Conservation (phyloP, 495 filamentous ascomycete genomes). For the Hyaloscypha variabilis region DNA sequence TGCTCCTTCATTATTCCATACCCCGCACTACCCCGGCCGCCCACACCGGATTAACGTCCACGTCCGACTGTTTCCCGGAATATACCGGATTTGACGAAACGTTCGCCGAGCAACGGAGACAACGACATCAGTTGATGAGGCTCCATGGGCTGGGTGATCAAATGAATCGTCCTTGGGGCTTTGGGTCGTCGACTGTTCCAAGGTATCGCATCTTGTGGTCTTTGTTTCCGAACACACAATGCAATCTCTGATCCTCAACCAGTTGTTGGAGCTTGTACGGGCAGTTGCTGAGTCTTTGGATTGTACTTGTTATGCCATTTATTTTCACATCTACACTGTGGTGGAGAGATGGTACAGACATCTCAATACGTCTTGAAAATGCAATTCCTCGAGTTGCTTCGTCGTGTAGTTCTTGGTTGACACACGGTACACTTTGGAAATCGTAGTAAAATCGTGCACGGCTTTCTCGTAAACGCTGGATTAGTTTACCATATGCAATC, state of each 20-base stretch:
- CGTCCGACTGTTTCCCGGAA: too few relatives aligned
- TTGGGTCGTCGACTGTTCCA: too few relatives aligned
- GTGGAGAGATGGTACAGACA: background rate
- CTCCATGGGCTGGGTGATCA: too few relatives aligned
- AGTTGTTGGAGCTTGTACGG: conserved; percentile 19
- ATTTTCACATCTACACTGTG: conserved; percentile 13
- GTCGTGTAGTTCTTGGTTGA: background rate
- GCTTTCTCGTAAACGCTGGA: background rate
- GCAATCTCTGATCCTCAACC: conserved; percentile 18
- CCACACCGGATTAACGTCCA: too few relatives aligned
- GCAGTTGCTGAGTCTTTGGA: conserved; percentile 22
- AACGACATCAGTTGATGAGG: too few relatives aligned
- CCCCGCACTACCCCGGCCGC: too few relatives aligned
- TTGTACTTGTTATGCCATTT: conserved; percentile 10
- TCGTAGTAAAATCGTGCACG: background rate
- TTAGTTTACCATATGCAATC: background rate
- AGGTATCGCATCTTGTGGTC: too few relatives aligned
- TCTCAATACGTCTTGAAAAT: background rate
- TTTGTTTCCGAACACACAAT: conserved; percentile 1
- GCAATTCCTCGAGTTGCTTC: background rate
- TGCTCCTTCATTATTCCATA: too few relatives aligned
- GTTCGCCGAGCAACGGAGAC: too few relatives aligned
- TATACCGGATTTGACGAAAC: too few relatives aligned
- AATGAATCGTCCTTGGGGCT: too few relatives aligned
- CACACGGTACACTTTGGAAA: background rate